Percentiles rank a stretch among this genome's conserved stretches.
These are phyloP conservation scores for Botryotinia convoluta DNA, from an alignment of 2,329 filamentous ascomycete genomes.

Conservation along the genomic window DNA sequence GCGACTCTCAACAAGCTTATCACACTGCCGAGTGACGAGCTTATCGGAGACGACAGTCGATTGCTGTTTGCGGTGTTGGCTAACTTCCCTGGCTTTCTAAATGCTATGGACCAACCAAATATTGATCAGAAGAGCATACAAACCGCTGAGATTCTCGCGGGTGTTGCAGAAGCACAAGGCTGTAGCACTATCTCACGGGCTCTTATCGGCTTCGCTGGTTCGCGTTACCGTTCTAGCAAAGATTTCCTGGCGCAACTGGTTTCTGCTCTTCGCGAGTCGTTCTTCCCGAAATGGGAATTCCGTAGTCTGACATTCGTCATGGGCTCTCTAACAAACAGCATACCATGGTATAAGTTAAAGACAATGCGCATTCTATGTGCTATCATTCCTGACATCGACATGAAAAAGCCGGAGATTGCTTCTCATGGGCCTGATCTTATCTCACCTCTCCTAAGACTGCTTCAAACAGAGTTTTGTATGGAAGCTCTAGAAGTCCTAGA, in stretches of 20 bases:
- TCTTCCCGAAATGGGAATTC: constrained; percentile 80
- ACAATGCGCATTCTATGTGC: constrained; percentile 87
- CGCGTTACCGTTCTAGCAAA: constrained; percentile 62
- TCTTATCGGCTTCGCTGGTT: constrained; percentile 67
- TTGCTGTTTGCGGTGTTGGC: constrained; percentile 84
- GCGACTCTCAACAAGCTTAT: constrained; percentile 76
- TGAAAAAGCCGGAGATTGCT: constrained; percentile 86
- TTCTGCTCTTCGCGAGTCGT: constrained; percentile 70
- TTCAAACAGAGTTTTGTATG: constrained; percentile 92
- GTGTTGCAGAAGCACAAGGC: constrained; percentile 70
- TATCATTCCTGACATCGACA: constrained; percentile 85
- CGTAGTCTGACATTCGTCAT: constrained; percentile 85
- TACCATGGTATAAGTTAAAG: constrained; percentile 87
- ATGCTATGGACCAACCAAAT: constrained; percentile 67
- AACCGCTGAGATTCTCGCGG: constrained; percentile 67
- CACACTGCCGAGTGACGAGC: constrained; percentile 70
- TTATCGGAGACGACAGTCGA: constrained; percentile 79
- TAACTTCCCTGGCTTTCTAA: constrained; percentile 84
- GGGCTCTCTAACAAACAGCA: constrained; percentile 83
- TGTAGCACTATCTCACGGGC: constrained; percentile 65
- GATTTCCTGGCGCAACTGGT: constrained; percentile 78
- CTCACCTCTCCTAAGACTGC: constrained; percentile 80
- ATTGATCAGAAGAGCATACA: constrained; percentile 56
- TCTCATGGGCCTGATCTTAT: constrained; percentile 92
- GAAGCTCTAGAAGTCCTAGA: constrained; percentile 90